These are phyloP conservation scores for Pseudocercospora vitis DNA, from an alignment of 2,329 filamentous ascomycete species.

Conservation along the genomic window DNA sequence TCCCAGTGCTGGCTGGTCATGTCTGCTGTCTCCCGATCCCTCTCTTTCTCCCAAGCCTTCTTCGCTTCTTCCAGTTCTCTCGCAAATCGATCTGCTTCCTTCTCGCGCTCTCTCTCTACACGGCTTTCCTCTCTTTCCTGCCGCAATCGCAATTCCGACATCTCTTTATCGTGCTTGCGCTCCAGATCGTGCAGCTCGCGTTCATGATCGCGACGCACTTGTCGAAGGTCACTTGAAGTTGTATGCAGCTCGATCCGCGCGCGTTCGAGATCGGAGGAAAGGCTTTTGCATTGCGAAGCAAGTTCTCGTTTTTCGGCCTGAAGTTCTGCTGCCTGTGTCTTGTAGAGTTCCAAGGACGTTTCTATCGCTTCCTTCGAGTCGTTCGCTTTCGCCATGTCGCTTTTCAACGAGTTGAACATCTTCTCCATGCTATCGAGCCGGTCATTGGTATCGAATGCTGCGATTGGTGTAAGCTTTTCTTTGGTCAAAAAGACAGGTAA, in stretches of 20 bases:
- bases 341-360: slow-evolving; percentile 71
- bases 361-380: slow-evolving; percentile 69
- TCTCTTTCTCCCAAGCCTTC: slow-evolving; percentile 46
- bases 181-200: slow-evolving; percentile 35
- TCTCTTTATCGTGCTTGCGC: slow-evolving; percentile 32
- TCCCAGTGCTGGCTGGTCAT: slow-evolving; percentile 64
- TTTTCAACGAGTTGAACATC: slow-evolving; percentile 69
- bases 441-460: slow-evolving; percentile 74
- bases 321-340: slow-evolving; percentile 54
- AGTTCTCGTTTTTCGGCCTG: slow-evolving; percentile 43
- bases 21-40: slow-evolving; percentile 56
- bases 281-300: slow-evolving; percentile 52
- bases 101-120: slow-evolving; percentile 47
- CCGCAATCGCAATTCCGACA: slow-evolving; percentile 29
- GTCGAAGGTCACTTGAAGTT: slow-evolving; percentile 35
- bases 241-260: slow-evolving; percentile 37
- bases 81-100: slow-evolving; percentile 57
- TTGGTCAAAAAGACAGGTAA: slow-evolving; percentile 72
- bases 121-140: slow-evolving; percentile 33
- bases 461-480: slow-evolving; percentile 49
- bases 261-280: slow-evolving; percentile 66
- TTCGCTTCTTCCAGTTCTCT: slow-evolving; percentile 50
- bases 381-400: slow-evolving; percentile 68
- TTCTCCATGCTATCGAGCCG: slow-evolving; percentile 74
- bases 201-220: slow-evolving; percentile 37